Conservation (phyloP, 164 flowering plant genomes). For the Echeveria elegans region DNA sequence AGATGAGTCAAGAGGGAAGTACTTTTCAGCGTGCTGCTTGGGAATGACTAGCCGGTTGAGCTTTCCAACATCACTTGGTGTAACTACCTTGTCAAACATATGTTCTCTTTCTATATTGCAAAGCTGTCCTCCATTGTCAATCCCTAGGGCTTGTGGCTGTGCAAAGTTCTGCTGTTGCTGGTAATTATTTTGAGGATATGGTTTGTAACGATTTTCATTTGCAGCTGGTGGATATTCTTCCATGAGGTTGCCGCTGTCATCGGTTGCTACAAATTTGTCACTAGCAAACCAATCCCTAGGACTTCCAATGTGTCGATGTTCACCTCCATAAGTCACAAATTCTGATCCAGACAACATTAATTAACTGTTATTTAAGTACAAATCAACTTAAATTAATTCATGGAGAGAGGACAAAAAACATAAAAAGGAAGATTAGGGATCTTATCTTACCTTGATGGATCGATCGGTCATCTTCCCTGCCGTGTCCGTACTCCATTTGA, state of each 20-base stretch:
- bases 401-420: background rate
- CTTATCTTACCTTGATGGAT: background rate
- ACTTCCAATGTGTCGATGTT: background rate
- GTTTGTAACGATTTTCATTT: background rate
- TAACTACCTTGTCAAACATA: slow-evolving; percentile 94
- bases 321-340: background rate
- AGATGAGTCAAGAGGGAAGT: slow-evolving; percentile 74
- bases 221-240: background rate
- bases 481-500: background rate
- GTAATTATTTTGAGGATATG: background rate
- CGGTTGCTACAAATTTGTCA: background rate
- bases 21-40: slow-evolving; percentile 93
- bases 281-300: slow-evolving; percentile 2
- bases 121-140: background rate
- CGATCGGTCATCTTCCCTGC: background rate
- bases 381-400: background rate
- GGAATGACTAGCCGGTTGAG: slow-evolving; percentile 89
- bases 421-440: background rate
- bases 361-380: background rate
- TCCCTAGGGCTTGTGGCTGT: slow-evolving; percentile 8
- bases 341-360: background rate
- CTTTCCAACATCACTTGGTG: slow-evolving; percentile 96
- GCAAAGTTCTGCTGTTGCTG: background rate
- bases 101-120: slow-evolving; percentile 50
- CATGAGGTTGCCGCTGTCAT: background rate